Conservation (phyloP, 2,329 filamentous ascomycete species). For the Colletotrichum graminicola region DNA sequence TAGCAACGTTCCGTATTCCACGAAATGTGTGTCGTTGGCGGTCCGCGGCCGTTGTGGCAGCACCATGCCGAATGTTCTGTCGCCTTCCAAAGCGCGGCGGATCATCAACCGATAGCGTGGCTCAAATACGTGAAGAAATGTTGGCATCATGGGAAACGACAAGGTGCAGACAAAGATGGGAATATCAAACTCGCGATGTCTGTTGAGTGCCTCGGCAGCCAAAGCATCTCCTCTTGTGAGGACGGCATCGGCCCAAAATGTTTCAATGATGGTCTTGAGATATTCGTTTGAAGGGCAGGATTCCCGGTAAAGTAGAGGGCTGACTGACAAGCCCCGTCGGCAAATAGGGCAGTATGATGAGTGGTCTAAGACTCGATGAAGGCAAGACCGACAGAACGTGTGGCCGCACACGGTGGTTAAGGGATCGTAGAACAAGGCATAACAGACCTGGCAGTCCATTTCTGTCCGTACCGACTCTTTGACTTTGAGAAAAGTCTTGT, state of each 20-base stretch:
- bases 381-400: slow-evolving; percentile 86
- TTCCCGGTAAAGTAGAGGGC: slow-evolving; percentile 56
- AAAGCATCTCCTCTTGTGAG: slow-evolving; percentile 67
- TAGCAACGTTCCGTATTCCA: slow-evolving; percentile 82
- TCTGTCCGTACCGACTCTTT: slow-evolving; percentile 75
- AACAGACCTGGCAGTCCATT: slow-evolving; percentile 91
- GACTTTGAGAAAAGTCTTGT: slow-evolving; percentile 63
- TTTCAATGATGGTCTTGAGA: slow-evolving; percentile 72
- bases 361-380: slow-evolving; percentile 82
- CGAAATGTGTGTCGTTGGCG: slow-evolving; percentile 61
- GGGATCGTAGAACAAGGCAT: slow-evolving; percentile 83
- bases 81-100: slow-evolving; percentile 78
- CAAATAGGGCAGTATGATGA: slow-evolving; percentile 85
- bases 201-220: slow-evolving; percentile 68
- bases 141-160: slow-evolving; percentile 85
- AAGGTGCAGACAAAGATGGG: slow-evolving; percentile 87
- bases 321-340: slow-evolving; percentile 71
- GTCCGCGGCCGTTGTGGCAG: slow-evolving; percentile 70
- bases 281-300: slow-evolving; percentile 70
- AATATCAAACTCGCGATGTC: slow-evolving; percentile 69
- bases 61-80: slow-evolving; percentile 87
- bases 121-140: slow-evolving; percentile 92
- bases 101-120: slow-evolving; percentile 94
- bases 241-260: slow-evolving; percentile 78
- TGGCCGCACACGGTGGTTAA: slow-evolving; percentile 89